A percentile compares a stretch with the other conserved stretches of the same genome.
Conservation (phyloP, 2,329 filamentous ascomycete genomes). For the Calonectria honghensis region DNA sequence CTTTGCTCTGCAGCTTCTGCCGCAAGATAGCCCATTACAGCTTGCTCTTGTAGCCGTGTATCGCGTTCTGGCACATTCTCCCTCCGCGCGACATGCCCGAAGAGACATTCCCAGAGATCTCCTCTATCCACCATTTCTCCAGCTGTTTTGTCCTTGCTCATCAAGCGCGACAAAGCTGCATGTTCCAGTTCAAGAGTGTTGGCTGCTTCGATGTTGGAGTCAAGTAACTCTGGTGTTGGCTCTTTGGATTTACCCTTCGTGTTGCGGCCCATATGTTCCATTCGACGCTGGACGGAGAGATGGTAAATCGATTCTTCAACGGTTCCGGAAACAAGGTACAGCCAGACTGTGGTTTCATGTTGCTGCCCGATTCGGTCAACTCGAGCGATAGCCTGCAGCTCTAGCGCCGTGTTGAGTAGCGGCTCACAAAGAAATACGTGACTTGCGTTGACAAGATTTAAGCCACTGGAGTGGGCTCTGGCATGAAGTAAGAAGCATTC, state of each 20-base stretch:
- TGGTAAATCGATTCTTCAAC: conserved; percentile 95
- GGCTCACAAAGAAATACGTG: conserved; percentile 98
- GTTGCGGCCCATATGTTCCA: conserved; percentile 81
- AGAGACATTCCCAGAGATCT: conserved; percentile 93
- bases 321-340: conserved; percentile 93
- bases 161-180: conserved; percentile 80
- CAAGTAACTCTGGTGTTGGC: conserved; percentile 68
- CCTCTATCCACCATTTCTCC: conserved; percentile 87
- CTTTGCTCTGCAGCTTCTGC: conserved; percentile 66
- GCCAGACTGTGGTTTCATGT: conserved; percentile 92
- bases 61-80: conserved; percentile 52
- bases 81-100: conserved; percentile 74
- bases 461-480: conserved; percentile 88
- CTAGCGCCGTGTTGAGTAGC: conserved; percentile 92
- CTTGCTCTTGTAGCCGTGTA: conserved; percentile 57
- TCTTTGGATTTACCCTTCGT: conserved; percentile 64
- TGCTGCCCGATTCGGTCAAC: conserved; percentile 96
- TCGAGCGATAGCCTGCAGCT: conserved; percentile 94
- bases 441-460: conserved; percentile 94
- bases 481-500: conserved; percentile 95
- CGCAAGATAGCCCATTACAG: conserved; percentile 65
- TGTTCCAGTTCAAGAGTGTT: conserved; percentile 90
- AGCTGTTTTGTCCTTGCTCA: conserved; percentile 80
- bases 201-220: conserved; percentile 83
- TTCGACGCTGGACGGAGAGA: conserved; percentile 84